Evolutionary conservation across 331 rosid species (phyloP).

Genomic region (Cydonia oblonga): DNA sequence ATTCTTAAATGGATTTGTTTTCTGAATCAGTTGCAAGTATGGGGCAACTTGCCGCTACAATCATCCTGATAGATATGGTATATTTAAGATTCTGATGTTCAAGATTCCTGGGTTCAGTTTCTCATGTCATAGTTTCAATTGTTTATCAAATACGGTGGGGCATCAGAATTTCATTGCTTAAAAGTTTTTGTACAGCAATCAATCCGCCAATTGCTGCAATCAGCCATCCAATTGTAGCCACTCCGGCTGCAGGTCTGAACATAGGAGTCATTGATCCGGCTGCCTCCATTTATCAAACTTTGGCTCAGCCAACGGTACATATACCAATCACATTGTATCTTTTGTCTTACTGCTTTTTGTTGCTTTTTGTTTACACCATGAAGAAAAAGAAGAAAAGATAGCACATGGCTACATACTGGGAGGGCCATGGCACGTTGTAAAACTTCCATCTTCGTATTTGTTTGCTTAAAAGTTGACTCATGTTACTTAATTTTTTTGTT

Average conservation of each 20-base stretch:
- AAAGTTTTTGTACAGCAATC: slow-evolving; percentile 38
- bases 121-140: background rate
- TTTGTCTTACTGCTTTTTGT: background rate
- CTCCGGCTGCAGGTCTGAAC: slow-evolving; percentile 57
- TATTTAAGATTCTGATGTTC: slow-evolving; percentile 20
- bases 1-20: slow-evolving; percentile 20
- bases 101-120: slow-evolving; percentile 3
- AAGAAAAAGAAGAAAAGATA: background rate
- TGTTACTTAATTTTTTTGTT: slow-evolving; percentile 24
- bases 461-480: slow-evolving; percentile 6
- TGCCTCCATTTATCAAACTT: slow-evolving; percentile 58
- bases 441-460: slow-evolving; percentile 12
- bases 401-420: background rate
- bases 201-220: slow-evolving; percentile 44
- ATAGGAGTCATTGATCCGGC: slow-evolving; percentile 56
- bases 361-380: background rate
- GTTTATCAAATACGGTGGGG: background rate
- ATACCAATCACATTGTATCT: background rate
- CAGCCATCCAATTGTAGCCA: slow-evolving; percentile 37
- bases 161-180: background rate
- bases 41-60: slow-evolving; percentile 87
- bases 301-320: slow-evolving; percentile 65
- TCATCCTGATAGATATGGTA: slow-evolving; percentile 88
- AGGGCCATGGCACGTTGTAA: background rate
- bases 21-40: slow-evolving; percentile 72